Evolutionary conservation across 1,284 basidiomycete genomes (phyloP), one percentile per base, ranked within the genome.

Genomic region (Taiwanofungus camphoratus): DNA sequence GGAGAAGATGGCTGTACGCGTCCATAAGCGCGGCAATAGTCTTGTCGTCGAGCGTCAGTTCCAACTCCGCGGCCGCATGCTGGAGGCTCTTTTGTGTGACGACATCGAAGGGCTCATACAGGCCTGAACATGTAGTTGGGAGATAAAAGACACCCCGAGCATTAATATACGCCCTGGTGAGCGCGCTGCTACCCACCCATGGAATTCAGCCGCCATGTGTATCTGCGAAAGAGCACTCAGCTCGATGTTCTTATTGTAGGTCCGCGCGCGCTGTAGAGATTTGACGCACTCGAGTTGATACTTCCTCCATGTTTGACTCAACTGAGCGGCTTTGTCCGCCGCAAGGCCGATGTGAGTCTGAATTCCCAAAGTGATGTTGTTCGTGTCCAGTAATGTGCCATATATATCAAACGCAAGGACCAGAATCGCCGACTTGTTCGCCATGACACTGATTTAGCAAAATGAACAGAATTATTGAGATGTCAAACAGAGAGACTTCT

Each of bases 201-300:
- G 4, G 61, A 60, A 39, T 61, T 62, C 20, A 64, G 37, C 16
- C 63, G 45, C 58, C 58, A 65, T 5, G 62, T 64, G 45, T 64
- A 64, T 39, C 62, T 65, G 36, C 32, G 12, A 18, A 26, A 19
- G 3, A n/a, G 19, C n/a, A n/a, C n/a, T n/a, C n/a, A n/a, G n/a
- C 18, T n/a, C n/a, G n/a, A n/a, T n/a, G 16, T 16, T n/a, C 21
- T 16, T 15, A 18, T n/a, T n/a, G 35, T n/a, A n/a, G n/a, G 16
- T 16, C 15, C 21, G 30, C 20, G 22, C 5, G 15, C 20, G 35
- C n/a, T 18, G 16, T 26, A 8, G 9, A 8, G 13, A 24, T 13
- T 20, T 8, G 15, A 53, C 62, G 26, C 32, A 65, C 63, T 64
- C 60, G 16, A 65, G 60, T 41, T 64, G 63, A 36, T 60, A 59